Percentiles rank a stretch among this genome's conserved stretches.
Conservation (phyloP, 2,329 filamentous ascomycete species). For the Nakataea oryzae region DNA sequence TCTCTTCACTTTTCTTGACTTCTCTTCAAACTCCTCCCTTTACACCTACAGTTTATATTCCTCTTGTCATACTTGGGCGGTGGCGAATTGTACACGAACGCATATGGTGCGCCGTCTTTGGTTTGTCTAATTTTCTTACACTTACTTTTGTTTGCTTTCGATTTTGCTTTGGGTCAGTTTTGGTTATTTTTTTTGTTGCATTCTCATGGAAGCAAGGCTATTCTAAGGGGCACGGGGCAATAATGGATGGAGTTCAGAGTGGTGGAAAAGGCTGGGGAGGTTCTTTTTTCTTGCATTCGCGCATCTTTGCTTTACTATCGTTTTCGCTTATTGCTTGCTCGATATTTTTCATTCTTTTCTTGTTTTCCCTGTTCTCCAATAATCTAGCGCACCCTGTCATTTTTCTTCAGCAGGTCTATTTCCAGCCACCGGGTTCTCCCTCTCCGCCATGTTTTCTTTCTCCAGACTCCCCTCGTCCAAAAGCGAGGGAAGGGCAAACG, state of each 20-base stretch:
- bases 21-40: not conserved
- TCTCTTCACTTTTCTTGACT: not conserved
- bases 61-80: not conserved
- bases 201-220: not conserved
- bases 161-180: not conserved
- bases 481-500: not conserved
- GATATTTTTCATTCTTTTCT: not conserved
- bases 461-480: too few species aligned
- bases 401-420: not conserved
- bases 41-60: not conserved
- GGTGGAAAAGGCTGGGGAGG: not conserved
- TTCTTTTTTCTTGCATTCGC: not conserved
- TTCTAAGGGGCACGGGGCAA: not conserved
- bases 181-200: not conserved
- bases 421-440: not conserved
- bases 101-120: not conserved
- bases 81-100: not conserved
- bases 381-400: not conserved
- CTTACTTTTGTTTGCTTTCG: not conserved
- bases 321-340: too few species aligned
- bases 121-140: not conserved
- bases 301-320: not conserved
- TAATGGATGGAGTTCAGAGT: not conserved
- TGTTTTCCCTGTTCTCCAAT: not conserved
- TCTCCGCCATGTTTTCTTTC: not conserved